Evolutionary conservation across 768 basidiomycete species (phyloP).

Genomic region (Strobilomyces confusus): DNA sequence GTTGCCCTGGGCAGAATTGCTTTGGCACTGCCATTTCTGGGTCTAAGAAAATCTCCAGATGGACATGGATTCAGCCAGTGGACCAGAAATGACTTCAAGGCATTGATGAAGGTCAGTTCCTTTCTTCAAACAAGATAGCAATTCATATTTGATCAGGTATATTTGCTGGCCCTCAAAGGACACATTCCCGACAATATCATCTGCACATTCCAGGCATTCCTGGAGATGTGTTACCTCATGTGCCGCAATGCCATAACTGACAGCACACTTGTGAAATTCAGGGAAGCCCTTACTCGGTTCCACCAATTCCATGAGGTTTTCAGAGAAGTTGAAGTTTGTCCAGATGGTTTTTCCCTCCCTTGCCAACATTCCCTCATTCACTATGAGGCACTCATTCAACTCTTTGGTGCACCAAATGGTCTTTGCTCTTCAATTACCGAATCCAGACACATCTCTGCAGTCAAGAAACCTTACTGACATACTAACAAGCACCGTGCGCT

Average conservation of each 20-base stretch:
- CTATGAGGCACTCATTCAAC: conserved; percentile 21
- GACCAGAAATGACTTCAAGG: background rate
- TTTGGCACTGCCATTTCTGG: background rate
- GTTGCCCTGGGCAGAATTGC: too few relatives aligned
- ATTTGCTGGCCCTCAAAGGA: background rate
- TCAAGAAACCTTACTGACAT: conserved; percentile 32
- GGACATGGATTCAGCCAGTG: background rate
- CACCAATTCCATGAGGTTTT: background rate
- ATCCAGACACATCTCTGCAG: conserved; percentile 34
- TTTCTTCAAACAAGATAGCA: too few relatives aligned
- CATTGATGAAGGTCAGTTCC: background rate
- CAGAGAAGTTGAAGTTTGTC: background rate
- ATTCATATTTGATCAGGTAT: background rate
- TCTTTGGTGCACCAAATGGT: conserved; percentile 35
- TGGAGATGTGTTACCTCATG: background rate
- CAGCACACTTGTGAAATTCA: background rate
- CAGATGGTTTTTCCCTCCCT: conserved; percentile 23
- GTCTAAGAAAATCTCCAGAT: background rate
- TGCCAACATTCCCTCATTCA: conserved; percentile 34
- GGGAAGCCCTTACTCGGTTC: background rate
- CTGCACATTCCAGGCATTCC: background rate
- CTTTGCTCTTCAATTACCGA: conserved; percentile 37
- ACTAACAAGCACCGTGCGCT: conserved; percentile 26
- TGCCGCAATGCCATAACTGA: background rate
- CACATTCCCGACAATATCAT: conserved; percentile 4